phyloP scores from a whole-genome alignment of 345 rosid genomes.

The Hypericum androsaemum region DNA sequence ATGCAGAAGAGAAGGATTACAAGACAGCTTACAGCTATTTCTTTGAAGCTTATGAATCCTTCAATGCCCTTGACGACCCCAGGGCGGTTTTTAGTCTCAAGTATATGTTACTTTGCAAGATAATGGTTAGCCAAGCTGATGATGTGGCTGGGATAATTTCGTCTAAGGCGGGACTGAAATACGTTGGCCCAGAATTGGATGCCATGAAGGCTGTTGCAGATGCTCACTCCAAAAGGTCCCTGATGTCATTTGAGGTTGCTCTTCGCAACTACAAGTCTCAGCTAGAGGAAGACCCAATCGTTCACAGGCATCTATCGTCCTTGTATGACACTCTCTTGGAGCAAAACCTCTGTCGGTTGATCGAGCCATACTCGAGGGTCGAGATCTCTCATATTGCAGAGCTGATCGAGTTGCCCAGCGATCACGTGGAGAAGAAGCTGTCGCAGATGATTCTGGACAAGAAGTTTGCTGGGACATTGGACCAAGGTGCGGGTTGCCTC shows the following conservation, averaged over 20 bases:
- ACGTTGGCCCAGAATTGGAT: slow-evolving; percentile 78
- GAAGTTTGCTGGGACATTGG: slow-evolving; percentile 91
- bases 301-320: slow-evolving; percentile 89
- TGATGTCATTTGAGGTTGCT: slow-evolving; percentile 79
- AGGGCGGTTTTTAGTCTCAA: slow-evolving; percentile 89
- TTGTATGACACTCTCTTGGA: slow-evolving; percentile 82
- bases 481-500: slow-evolving; percentile 95
- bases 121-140: slow-evolving; percentile 96
- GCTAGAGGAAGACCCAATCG: slow-evolving; percentile 91
- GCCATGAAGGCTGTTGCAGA: slow-evolving; percentile 98
- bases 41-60: slow-evolving; percentile 92
- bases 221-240: slow-evolving; percentile 81
- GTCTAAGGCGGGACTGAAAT: slow-evolving; percentile 83
- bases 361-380: slow-evolving; percentile 89
- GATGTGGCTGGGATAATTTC: slow-evolving; percentile 86
- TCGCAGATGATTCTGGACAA: slow-evolving; percentile 96
- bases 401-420: slow-evolving; percentile 53
- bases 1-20: slow-evolving; percentile 97
- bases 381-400: slow-evolving; percentile 88
- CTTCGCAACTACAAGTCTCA: slow-evolving; percentile 69
- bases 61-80: slow-evolving; percentile 83
- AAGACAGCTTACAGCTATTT: slow-evolving; percentile 93
- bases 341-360: slow-evolving; percentile 82
- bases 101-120: slow-evolving; percentile 88
- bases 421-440: slow-evolving; percentile 86